Evolutionary conservation across 345 rosid species (phyloP), one percentile per base, ranked within the genome.

Genomic region (Odontarrhena argentea): DNA sequence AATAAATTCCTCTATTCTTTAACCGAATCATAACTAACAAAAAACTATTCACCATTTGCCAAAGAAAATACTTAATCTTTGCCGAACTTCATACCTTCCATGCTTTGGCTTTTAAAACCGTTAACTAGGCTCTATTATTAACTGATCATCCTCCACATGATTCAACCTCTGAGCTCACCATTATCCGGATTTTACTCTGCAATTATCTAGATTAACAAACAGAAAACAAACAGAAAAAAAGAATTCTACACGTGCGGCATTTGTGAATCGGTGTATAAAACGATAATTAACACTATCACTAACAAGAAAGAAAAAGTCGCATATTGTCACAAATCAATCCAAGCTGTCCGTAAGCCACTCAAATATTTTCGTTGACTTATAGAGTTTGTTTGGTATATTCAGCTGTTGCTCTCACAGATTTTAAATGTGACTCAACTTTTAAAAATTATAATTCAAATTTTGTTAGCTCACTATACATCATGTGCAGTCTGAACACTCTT

Each of bases 191-290:
- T 18, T 18, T 18, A 18, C 22, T 18, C 22, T 18, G 22, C 22
- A 18, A 22, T 38, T 38, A 68, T 47, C 72, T 49, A 47, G 14
- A 47, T 57, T 13, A 36, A 11, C 24, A 38, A 13, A 50, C 24
- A 24, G 8, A 26, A 58, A 36, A 11, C 24, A 38, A 13, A 50
- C 24, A 24, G 8, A 26, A 58, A 14, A 32, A 57, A 47, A 48
- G 12, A 14, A 18, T 57, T 66, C 11, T 48, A 49, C 65, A 68
- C 64, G 72, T 68, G 64, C 30, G 55, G 32, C 32, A 55, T 58
- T 38, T 42, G 12, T 41, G 48, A 42, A 7, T 42, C 43, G 24
- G 28, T 43, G 5, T 30, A 28, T n/a, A 59, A 26, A 42, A 60
- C 22, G 22, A 53, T 13, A 52, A 59, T 44, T 3, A 44, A 9